phyloP scores from a whole-genome alignment of 2,329 filamentous ascomycete genomes.

The Paradendryphiella salina region DNA sequence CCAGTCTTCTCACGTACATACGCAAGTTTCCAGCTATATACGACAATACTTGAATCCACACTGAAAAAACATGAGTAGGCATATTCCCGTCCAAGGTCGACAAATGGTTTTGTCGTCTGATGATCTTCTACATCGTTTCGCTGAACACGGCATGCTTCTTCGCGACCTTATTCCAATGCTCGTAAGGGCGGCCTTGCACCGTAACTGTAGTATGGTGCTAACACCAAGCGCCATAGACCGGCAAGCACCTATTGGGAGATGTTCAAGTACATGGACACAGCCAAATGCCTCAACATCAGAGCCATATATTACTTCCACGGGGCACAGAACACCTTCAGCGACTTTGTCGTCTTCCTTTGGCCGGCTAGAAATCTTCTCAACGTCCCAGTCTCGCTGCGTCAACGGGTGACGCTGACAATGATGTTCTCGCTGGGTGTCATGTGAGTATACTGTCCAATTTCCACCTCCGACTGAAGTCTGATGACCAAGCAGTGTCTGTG shows the following conservation, averaged over 20 bases:
- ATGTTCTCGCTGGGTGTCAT: conserved; percentile 41
- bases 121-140: conserved; percentile 28
- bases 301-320: conserved; percentile 32
- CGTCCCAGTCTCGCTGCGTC: conserved; percentile 32
- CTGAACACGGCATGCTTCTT: conserved; percentile 30
- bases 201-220: neutral
- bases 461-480: conserved; percentile 16
- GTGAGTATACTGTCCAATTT: conserved; percentile 9
- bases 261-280: conserved; percentile 25
- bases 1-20: conserved; percentile 29
- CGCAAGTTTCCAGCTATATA: conserved; percentile 10
- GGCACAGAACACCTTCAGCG: conserved; percentile 33
- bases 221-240: conserved; percentile 12
- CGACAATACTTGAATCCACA: fast-evolving
- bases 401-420: conserved; percentile 34
- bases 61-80: conserved; percentile 4
- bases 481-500: conserved; percentile 35
- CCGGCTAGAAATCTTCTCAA: conserved; percentile 34
- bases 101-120: conserved; percentile 35
- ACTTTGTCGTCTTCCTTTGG: conserved; percentile 42
- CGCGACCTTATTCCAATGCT: conserved; percentile 36
- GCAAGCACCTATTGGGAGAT: conserved; percentile 33
- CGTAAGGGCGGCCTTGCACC: conserved; percentile 16
- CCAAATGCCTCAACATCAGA: conserved; percentile 31
- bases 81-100: conserved; percentile 36